Base-by-base conservation (phyloP, 2,329 filamentous ascomycete species). In the Stachybotrys chlorohalonatus region DNA sequence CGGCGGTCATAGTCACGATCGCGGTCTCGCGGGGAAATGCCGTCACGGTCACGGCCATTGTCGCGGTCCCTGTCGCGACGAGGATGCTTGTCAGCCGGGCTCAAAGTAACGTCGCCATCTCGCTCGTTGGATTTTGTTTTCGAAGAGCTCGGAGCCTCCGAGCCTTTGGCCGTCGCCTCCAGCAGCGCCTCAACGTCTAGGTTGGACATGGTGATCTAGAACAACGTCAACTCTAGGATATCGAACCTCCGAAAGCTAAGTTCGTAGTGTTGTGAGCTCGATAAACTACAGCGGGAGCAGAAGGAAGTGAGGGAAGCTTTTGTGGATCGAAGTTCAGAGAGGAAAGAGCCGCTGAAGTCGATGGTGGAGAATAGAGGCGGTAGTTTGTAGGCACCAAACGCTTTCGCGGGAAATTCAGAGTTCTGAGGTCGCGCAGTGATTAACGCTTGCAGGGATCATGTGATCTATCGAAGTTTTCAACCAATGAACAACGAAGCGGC, bases 151-250 rank as follows among this genome's bases (percentile, higher is more conserved):
- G 76, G 75, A 53, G 80, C 74, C 53, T 75, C 73, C 57, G 76
- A 73, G 61, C 79, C 77, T 68, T 84, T 85, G 53, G 89, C 89
- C 59, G 89, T 90, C 52, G 88, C 89, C 73, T 96, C 91, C 63
- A 96, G 84, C 60, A 96, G 82, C 61, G 90, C 90, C 78, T 96
- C 92, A 64, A 96, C 90, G 68, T 95, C 90, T 63, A 80, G 68
- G 55, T 71, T 75, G 53, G 75, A 71, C 76, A 80, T 80, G 58
- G 60, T 72, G 61, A 56, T 54, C 60, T 63, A 56, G 55, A 53
- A 49, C 52, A 52, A 17, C 13, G 53, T 50, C 46, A 53, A 52
- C 36, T 42, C 5, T 51, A 13, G 13, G 36, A 42, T 9, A 42
- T 42, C 36, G 13, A 42, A 42, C 36, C 13, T 24, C 24, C 24